These are phyloP conservation scores for Chlamydomonas urium DNA, from an alignment of 139 green algal genomes.

Conservation along the genomic window DNA sequence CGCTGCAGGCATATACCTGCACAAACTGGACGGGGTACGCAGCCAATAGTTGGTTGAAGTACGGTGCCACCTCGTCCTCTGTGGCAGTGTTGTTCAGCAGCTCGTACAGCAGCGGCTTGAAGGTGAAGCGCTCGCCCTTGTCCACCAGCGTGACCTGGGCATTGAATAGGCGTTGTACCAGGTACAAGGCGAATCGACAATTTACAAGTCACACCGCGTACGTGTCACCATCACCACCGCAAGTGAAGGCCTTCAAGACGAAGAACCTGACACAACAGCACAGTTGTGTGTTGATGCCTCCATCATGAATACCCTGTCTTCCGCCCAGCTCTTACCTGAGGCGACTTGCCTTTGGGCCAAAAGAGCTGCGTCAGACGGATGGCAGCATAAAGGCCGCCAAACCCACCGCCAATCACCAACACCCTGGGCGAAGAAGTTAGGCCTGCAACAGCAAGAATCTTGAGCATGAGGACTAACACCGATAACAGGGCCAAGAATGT, in stretches of 20 bases:
- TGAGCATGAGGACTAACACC: too few relatives aligned
- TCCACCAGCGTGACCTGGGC: constrained; percentile 88
- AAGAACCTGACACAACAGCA: neutral
- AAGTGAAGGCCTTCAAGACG: neutral
- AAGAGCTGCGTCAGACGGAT: constrained; percentile 83
- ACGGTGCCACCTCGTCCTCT: constrained; percentile 85
- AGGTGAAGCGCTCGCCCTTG: constrained; percentile 89
- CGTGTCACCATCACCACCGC: neutral
- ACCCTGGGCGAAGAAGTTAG: too few relatives aligned
- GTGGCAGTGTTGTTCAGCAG: constrained; percentile 74
- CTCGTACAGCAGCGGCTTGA: constrained; percentile 99
- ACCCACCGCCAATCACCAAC: constrained; percentile 95
- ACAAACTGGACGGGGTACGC: constrained; percentile 82
- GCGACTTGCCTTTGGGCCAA: constrained; percentile 82
- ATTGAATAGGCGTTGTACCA: neutral
- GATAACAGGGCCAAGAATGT: too few relatives aligned
- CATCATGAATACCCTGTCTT: neutral
- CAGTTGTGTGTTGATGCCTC: constrained; percentile 1
- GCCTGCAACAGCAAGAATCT: too few relatives aligned
- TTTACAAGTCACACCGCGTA: neutral
- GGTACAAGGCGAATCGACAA: neutral
- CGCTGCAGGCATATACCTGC: constrained; percentile 62
- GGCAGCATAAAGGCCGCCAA: constrained; percentile 96
- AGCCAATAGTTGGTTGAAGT: constrained; percentile 80
- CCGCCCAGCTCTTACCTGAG: constrained; percentile 21